Evolutionary conservation across 2,329 filamentous ascomycete species (phyloP).

Genomic region (Sphaerulina populicola): DNA sequence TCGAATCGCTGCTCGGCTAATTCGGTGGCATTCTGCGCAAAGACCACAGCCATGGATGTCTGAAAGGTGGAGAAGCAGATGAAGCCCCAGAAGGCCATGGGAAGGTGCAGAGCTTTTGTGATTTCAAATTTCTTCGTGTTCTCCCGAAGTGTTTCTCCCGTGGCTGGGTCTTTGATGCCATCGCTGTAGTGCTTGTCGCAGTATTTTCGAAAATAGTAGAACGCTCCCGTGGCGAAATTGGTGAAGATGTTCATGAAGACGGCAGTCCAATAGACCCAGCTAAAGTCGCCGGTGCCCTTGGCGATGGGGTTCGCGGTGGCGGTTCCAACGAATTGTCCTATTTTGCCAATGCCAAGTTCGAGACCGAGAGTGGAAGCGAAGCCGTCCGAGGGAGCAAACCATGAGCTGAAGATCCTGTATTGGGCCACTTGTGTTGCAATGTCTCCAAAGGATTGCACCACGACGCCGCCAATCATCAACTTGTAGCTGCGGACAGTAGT

Average conservation of each 20-base stretch:
- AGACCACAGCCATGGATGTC: conserved; percentile 49
- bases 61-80: conserved; percentile 51
- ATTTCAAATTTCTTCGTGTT: conserved; percentile 52
- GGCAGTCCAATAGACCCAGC: conserved; percentile 54
- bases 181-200: conserved; percentile 43
- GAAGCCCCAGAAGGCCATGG: conserved; percentile 53
- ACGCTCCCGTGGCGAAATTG: conserved; percentile 46
- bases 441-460: conserved; percentile 53
- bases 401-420: conserved; percentile 58
- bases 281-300: conserved; percentile 51
- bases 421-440: conserved; percentile 57
- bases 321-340: conserved; percentile 54
- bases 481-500: conserved; percentile 49
- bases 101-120: conserved; percentile 48
- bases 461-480: conserved; percentile 52
- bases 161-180: conserved; percentile 45
- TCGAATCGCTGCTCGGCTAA: conserved; percentile 53
- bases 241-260: conserved; percentile 59
- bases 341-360: conserved; percentile 53
- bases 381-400: conserved; percentile 54
- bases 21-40: conserved; percentile 52
- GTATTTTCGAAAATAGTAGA: conserved; percentile 50
- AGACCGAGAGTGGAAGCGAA: conserved; percentile 55
- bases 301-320: conserved; percentile 54
- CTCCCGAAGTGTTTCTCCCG: conserved; percentile 52